A percentile compares a stretch with the other conserved stretches of the same genome.
phyloP scores from a whole-genome alignment of 2,329 filamentous ascomycete genomes.

The Hirsutella thompsonii region DNA sequence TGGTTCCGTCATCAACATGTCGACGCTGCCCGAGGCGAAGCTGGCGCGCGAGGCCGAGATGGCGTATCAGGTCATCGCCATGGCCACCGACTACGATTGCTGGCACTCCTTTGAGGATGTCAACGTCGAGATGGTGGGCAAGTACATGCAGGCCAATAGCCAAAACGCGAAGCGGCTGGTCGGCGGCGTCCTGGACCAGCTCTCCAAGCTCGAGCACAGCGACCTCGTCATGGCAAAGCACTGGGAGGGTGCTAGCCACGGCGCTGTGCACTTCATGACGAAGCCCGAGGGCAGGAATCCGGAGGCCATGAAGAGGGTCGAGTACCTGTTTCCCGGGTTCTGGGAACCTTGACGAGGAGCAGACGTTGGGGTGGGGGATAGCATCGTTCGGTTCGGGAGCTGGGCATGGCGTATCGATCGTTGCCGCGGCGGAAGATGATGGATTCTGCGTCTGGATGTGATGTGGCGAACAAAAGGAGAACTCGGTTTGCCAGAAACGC shows the following conservation, averaged over 20 bases:
- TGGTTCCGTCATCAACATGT: conserved; percentile 97
- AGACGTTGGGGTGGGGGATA: too few relatives aligned
- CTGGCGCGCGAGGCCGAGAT: conserved; percentile 93
- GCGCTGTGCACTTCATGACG: conserved; percentile 71
- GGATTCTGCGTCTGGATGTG: too few relatives aligned
- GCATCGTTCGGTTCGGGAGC: too few relatives aligned
- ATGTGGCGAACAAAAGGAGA: too few relatives aligned
- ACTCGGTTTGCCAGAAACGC: too few relatives aligned
- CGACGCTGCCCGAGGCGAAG: conserved; percentile 86
- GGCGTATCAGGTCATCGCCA: conserved; percentile 96
- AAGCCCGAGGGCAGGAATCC: conserved; percentile 59
- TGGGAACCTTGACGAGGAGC: conserved; percentile 28
- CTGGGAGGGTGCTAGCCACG: conserved; percentile 61
- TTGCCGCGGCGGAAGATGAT: too few relatives aligned
- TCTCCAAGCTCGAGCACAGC: conserved; percentile 63
- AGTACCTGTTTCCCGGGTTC: conserved; percentile 81
- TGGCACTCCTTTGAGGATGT: conserved; percentile 80
- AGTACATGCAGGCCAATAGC: conserved; percentile 87
- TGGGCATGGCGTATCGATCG: too few relatives aligned
- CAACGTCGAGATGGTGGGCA: conserved; percentile 93
- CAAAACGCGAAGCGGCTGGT: conserved; percentile 79
- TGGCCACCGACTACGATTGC: conserved; percentile 99
- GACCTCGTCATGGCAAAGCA: conserved; percentile 73
- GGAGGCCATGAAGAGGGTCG: conserved; percentile 66
- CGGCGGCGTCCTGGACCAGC: conserved; percentile 73